Base-by-base conservation (phyloP, 2,329 filamentous ascomycete genomes). In the Ascochyta lentis region DNA sequence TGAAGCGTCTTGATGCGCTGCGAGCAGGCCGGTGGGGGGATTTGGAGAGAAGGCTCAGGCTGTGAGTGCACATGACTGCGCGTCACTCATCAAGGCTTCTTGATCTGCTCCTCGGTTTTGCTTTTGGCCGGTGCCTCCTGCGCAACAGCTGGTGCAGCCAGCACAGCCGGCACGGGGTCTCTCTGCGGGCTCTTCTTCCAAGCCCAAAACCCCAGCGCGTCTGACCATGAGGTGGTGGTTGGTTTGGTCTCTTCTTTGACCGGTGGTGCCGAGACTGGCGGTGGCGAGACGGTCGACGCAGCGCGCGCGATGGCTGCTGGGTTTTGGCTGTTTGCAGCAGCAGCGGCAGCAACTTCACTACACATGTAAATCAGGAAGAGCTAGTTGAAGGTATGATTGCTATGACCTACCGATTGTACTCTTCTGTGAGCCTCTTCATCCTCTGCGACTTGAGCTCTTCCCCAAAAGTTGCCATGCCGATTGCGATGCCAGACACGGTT, bases 1-100 rank as follows among this genome's bases (percentile, higher is more conserved):
- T 96, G 67, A 84, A 84, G 69, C 80, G 82, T 61, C 76, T 96
- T 24, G 92, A 96, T 77, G 87, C 89, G 3, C 82, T 93, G 75
- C 84, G 92, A 60, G 83, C 78, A 41, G 89, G 90, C 13, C 82
- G 92, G 63, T 96, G 92, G 92, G 71, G 81, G 16, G 91, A 96
- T 71, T 70, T 92, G 57, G 84, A 87, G 71, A 78, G 74, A 57
- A 76, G 68, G 61, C 67, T 83, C 60, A 69, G 74, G 66, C 54
- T 80, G 44, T 80, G 56, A 70, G 33, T 41, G 33, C 33, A 43
- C 38, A 29, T 2, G 12, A 43, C 34, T 26, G 37, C 29, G 45
- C 19, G 40, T 26, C 16, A 6, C 4, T 77, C 80, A 69, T 85
- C 90, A 56, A 75, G 10, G 83, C 84, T 70, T 83, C 47, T 72